Percentiles rank a stretch among this genome's conserved stretches.
Conservation (phyloP, 768 basidiomycete genomes). For the Tricholoma terreum region DNA sequence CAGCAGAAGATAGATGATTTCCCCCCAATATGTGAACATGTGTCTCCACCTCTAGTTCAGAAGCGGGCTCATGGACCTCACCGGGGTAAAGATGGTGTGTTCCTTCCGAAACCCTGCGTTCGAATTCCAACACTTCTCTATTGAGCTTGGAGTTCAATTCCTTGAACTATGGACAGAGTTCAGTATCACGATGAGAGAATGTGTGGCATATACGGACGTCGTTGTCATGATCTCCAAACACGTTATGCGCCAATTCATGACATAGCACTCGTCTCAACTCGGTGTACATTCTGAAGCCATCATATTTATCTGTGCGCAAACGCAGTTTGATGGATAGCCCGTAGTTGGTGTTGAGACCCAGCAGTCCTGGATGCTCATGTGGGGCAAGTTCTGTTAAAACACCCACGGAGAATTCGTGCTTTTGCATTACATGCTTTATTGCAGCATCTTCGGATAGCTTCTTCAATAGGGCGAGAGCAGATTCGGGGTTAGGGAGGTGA, state of each 20-base stretch:
- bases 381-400: constrained; percentile 76
- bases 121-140: constrained; percentile 68
- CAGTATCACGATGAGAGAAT: neutral
- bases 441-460: constrained; percentile 69
- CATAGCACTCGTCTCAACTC: constrained; percentile 68
- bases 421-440: constrained; percentile 66
- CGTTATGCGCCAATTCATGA: constrained; percentile 76
- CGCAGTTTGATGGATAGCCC: constrained; percentile 68
- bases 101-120: constrained; percentile 47
- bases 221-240: constrained; percentile 70
- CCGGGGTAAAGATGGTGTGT: constrained; percentile 49
- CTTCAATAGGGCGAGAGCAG: constrained; percentile 51
- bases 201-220: constrained; percentile 46
- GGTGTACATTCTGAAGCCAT: constrained; percentile 65
- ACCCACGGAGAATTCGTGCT: constrained; percentile 65
- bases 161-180: constrained; percentile 56
- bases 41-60: constrained; percentile 56
- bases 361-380: constrained; percentile 65
- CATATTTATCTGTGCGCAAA: constrained; percentile 65
- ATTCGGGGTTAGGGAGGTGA: constrained; percentile 61
- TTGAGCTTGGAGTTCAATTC: constrained; percentile 72
- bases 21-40: constrained; percentile 51
- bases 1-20: constrained; percentile 13
- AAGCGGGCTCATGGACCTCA: constrained; percentile 51
- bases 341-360: constrained; percentile 64